phyloP scores from a whole-genome alignment of 768 basidiomycete genomes.

The Amanita jacksonii region DNA sequence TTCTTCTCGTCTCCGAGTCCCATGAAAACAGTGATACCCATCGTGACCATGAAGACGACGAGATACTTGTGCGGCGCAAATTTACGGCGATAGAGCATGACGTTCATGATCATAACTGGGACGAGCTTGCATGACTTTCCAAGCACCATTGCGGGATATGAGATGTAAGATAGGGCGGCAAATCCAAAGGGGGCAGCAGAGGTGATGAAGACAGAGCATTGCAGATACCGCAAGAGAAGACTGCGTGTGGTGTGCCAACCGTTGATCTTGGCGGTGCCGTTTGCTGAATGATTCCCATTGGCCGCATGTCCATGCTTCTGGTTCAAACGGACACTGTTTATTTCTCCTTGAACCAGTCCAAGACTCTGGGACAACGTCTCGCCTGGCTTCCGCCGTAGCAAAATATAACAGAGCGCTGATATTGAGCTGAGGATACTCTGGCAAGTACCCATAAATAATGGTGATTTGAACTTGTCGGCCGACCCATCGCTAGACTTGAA shows the following conservation, averaged over 20 bases:
- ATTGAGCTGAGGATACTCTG: conserved; percentile 74
- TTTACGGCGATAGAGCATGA: conserved; percentile 84
- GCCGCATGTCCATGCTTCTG: conserved; percentile 19
- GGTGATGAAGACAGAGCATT: conserved; percentile 83
- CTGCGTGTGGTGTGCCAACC: conserved; percentile 30
- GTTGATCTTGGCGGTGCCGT: conserved; percentile 22
- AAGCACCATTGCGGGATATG: conserved; percentile 97
- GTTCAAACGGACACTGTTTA: conserved; percentile 15
- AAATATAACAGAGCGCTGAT: conserved; percentile 70
- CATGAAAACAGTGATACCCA: conserved; percentile 93
- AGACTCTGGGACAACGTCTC: conserved; percentile 47
- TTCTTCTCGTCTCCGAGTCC: conserved; percentile 58
- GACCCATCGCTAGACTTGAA: conserved; percentile 63
- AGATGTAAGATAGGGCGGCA: conserved; percentile 89
- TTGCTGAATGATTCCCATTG: conserved; percentile 25
- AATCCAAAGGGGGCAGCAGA: conserved; percentile 94
- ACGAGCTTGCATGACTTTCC: conserved; percentile 99
- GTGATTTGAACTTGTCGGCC: conserved; percentile 72
- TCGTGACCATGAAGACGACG: conserved; percentile 88
- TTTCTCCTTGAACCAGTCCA: conserved; percentile 41
- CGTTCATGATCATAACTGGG: conserved; percentile 97
- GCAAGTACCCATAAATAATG: conserved; percentile 76
- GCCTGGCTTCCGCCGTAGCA: conserved; percentile 44
- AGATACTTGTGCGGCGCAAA: conserved; percentile 94
- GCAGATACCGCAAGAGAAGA: conserved; percentile 68